These are phyloP conservation scores for Jamesozyma jinghongensis DNA, from an alignment of 805 yeast genomes.

Conservation along the genomic window DNA sequence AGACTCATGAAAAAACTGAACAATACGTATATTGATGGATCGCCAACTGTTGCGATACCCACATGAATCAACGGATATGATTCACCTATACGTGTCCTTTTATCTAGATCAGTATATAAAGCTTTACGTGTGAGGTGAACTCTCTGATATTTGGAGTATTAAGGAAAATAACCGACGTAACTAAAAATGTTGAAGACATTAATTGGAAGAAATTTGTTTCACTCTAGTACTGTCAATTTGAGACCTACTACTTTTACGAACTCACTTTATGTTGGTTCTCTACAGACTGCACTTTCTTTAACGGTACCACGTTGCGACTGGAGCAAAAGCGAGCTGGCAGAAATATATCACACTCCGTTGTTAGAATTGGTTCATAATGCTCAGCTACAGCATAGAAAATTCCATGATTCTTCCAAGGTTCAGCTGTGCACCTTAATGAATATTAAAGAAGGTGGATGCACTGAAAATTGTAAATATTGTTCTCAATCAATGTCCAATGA, in stretches of 20 bases:
- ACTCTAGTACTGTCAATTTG: too few relatives aligned
- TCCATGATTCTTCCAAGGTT: constrained; percentile 59
- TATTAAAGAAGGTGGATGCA: constrained; percentile 73
- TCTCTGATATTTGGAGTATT: too few relatives aligned
- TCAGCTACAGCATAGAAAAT: constrained; percentile 55
- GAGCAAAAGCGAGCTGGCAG: constrained; percentile 51
- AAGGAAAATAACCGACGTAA: too few relatives aligned
- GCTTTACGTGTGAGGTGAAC: too few relatives aligned
- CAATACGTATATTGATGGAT: constrained; percentile 25
- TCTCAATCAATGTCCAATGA: constrained; percentile 62
- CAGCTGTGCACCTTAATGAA: constrained; percentile 69
- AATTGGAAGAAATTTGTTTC: too few relatives aligned
- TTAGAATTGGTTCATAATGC: constrained; percentile 52
- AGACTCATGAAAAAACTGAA: neutral
- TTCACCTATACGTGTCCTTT: too few relatives aligned
- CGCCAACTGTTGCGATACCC: too few relatives aligned
- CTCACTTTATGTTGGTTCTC: neutral
- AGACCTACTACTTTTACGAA: too few relatives aligned
- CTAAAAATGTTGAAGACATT: too few relatives aligned
- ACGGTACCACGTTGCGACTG: constrained; percentile 35
- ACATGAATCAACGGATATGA: too few relatives aligned
- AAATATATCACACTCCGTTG: constrained; percentile 58
- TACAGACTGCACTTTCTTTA: constrained; percentile 26
- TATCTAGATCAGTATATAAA: too few relatives aligned
- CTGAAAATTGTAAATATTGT: constrained; percentile 77